Conservation (phyloP, 306 rosid species). For the Ormosia semicastrata region DNA sequence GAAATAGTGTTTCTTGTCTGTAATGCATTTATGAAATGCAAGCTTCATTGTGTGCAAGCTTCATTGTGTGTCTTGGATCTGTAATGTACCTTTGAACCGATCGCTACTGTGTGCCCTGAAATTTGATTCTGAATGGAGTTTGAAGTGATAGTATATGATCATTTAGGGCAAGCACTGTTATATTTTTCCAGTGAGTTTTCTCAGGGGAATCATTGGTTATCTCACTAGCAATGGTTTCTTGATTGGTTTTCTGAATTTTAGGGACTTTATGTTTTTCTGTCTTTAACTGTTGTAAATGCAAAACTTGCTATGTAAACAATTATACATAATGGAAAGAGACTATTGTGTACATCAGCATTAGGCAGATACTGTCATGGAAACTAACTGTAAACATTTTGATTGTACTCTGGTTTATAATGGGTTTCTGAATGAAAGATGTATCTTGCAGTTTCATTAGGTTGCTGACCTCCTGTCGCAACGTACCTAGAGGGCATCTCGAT, state of each 20-base stretch:
- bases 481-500: too few species aligned
- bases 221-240: background rate
- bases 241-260: slow-evolving; percentile 5
- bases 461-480: background rate
- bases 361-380: background rate
- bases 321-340: background rate
- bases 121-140: slow-evolving; percentile 8
- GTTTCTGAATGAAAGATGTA: background rate
- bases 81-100: background rate
- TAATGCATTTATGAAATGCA: background rate
- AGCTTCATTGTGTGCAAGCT: background rate
- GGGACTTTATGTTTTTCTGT: background rate
- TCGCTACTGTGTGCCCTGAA: background rate
- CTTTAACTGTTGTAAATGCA: background rate
- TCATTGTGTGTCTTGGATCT: slow-evolving; percentile 12
- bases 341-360: slow-evolving; percentile 1
- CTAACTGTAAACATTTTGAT: background rate
- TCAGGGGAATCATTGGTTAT: background rate
- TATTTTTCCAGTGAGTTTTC: background rate
- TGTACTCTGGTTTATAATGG: background rate
- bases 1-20: background rate
- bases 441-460: background rate
- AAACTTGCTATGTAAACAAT: background rate
- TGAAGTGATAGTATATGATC: background rate
- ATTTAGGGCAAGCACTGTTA: background rate